Percentiles rank a stretch among this genome's conserved stretches.
Evolutionary conservation across 2,329 filamentous ascomycete species (phyloP).

Genomic region (Stemphylium vesicarium): DNA sequence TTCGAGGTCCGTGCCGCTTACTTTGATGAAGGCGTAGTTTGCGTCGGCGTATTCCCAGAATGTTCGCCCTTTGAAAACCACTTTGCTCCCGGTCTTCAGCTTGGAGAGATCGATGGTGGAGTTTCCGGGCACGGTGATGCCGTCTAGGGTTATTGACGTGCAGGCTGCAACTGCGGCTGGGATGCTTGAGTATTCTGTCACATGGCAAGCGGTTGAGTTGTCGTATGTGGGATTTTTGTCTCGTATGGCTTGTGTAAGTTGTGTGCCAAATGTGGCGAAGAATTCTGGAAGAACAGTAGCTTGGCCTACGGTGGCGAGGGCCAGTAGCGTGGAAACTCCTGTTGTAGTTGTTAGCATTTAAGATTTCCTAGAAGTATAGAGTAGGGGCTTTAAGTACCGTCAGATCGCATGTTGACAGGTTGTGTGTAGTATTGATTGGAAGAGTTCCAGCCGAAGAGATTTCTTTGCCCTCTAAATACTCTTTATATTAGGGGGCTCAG

Average conservation of each 20-base stretch:
- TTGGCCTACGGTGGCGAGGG: conserved; percentile 14
- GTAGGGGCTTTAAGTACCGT: not conserved
- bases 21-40: conserved; percentile 42
- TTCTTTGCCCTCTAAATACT: not conserved
- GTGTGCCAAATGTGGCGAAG: too few species aligned
- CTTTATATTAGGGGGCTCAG: not conserved
- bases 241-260: not conserved
- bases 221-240: not conserved
- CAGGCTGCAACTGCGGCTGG: conserved; percentile 49
- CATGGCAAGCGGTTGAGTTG: conserved; percentile 22
- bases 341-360: not conserved
- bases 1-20: conserved; percentile 49
- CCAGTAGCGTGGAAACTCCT: conserved; percentile 14
- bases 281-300: not conserved
- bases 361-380: not conserved
- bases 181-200: conserved; percentile 27
- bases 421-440: too few species aligned
- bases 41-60: conserved; percentile 43
- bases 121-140: conserved; percentile 48
- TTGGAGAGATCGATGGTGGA: conserved; percentile 50
- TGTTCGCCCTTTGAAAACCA: conserved; percentile 45
- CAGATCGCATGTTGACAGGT: not conserved
- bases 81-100: conserved; percentile 50
- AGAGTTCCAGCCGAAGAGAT: too few species aligned
- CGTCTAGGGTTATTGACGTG: conserved; percentile 51